Base-by-base conservation (phyloP, 164 flowering plant species). In the Sedum album region DNA sequence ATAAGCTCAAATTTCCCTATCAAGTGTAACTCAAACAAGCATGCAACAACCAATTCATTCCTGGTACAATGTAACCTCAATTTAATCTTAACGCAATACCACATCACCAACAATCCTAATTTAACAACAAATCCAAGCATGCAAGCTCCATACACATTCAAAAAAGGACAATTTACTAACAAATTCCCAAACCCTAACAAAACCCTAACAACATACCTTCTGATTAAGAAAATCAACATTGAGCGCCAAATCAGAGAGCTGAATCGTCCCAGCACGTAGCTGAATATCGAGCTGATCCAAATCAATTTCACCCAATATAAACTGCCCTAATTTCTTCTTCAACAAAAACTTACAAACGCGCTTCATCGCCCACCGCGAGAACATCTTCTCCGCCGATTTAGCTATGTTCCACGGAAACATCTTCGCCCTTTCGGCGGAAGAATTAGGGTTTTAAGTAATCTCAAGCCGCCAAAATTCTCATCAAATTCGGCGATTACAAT, bases 271-370 rank as follows among this genome's bases (percentile, higher is more conserved):
- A 21, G 83, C 77, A 2, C 78, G 42, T 15, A 90, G 86, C 82
- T 94, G 97, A 3, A 91, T 93, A 61, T 94, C 95, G 51, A 94
- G 96, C 78, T 94, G 96, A 44, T 87, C 83, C 65, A 88, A 75
- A 72, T 94, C 97, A 66, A 94, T 75, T 41, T 94, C 99, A 0
- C 98, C 97, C 15, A 85, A 70, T 1, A 94, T 84, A 68, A 89
- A 83, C 63, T 88, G 72, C 53, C 97, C 97, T 49, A 91, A 71
- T 72, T 86, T 88, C 87, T 91, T 91, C 97, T 91, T 94, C 82
- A 91, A 71, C n/a, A 44, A 89, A 70, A 89, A 89, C 73, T 91
- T 88, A 74, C 80, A 87, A 9, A 83, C 65, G 68, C 86, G 82
- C 78, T 84, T 89, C 42, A 87, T 63, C 28, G 91, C 95, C 92